Evolutionary conservation across 306 rosid genomes (phyloP).

Genomic region (Vicia sativa): DNA sequence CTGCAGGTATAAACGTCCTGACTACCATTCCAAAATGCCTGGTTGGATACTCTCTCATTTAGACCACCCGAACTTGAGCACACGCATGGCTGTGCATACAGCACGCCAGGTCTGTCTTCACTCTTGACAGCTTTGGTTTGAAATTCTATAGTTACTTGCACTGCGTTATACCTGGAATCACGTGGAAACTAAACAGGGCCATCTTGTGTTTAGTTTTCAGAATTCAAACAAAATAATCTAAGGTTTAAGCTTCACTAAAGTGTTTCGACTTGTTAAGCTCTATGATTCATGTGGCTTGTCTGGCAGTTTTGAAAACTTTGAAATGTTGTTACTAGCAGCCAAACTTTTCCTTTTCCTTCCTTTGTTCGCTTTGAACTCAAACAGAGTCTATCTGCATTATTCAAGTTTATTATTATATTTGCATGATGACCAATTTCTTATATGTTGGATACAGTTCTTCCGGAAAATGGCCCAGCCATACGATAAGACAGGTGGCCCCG

Average conservation of each 20-base stretch:
- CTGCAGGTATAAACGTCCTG: conserved; percentile 89
- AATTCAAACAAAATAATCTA: neutral
- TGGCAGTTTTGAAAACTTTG: too few relatives aligned
- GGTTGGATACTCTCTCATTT: conserved; percentile 94
- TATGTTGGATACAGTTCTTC: conserved; percentile 65
- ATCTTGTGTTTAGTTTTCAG: neutral
- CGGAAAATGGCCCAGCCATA: conserved; percentile 96
- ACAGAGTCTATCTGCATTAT: neutral
- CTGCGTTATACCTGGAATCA: conserved; percentile 6
- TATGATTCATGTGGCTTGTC: too few relatives aligned
- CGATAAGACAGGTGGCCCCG: conserved; percentile 62
- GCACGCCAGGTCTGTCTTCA: conserved; percentile 75
- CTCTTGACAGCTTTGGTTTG: conserved; percentile 3
- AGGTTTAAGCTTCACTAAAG: too few relatives aligned
- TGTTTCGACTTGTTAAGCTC: too few relatives aligned
- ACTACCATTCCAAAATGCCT: conserved; percentile 91
- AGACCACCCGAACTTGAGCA: conserved; percentile 86
- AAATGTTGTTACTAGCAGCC: too few relatives aligned
- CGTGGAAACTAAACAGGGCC: neutral
- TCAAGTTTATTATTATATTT: conserved; percentile 19
- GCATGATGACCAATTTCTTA: conserved; percentile 2
- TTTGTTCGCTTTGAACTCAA: too few relatives aligned
- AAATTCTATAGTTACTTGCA: neutral
- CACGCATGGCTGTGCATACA: conserved; percentile 97
- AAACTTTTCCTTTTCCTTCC: too few relatives aligned